Base-by-base conservation (phyloP, 2,329 filamentous ascomycete species). In the Arthrobotrys musiformis region DNA sequence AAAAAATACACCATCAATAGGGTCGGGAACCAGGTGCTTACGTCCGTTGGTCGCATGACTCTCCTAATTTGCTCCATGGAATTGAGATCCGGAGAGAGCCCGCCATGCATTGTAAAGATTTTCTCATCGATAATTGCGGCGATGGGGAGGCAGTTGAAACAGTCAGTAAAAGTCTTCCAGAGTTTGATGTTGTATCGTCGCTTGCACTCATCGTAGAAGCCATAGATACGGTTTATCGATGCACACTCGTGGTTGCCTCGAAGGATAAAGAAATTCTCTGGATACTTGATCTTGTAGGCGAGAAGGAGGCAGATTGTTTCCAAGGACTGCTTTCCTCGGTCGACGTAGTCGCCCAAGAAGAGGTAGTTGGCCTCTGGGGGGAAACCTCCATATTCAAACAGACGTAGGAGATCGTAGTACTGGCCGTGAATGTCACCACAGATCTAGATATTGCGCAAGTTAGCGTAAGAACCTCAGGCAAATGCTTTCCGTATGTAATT, bases 161-260 rank as follows among this genome's bases (percentile, higher is more conserved):
- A 97, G 85, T 99, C 94, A 79, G 94, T 97, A 84, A 99, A 98
- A 0, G 94, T 98, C 89, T 99, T 99, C 94, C 94, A 98, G 78
- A 98, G 89, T 89, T 98, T 98, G 87, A 98, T 97, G 86, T 98
- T 99, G 87, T 97, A 98, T 81, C 94, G 89, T 83, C 95, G 91
- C 88, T 99, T 99, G 90, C 94, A 99, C 86, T 99, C 94, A 83
- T 99, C 95, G 87, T 99, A 99, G 87, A 99, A 99, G 77, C 95
- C 95, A 85, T 99, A 99, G 85, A 98, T 97, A 83, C 95, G 93
- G 87, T 97, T 99, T 88, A 99, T 97, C 64, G 93, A 97, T 75
- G 95, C 95, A 86, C 95, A 98, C 86, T 99, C 95, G 88, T 99
- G 95, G 88, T 99, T 99, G 79, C 95, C 95, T 81, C 95, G 93